Percentiles rank a stretch among this genome's conserved stretches.
These are phyloP conservation scores for Neurospora cerealis DNA, from an alignment of 495 filamentous ascomycete genomes.

Conservation along the genomic window DNA sequence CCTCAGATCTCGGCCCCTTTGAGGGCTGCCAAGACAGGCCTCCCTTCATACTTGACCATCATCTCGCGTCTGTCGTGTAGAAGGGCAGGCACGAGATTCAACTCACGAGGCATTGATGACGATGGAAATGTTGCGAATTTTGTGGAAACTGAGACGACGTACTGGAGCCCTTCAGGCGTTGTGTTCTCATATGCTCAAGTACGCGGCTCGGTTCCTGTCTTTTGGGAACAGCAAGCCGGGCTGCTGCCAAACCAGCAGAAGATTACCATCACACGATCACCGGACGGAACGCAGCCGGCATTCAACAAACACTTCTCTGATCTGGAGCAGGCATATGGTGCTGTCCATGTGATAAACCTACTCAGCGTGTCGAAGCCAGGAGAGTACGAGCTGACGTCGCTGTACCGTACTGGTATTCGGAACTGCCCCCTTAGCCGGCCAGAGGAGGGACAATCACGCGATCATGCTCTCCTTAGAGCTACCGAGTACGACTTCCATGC, in stretches of 20 bases:
- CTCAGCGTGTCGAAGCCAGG: constrained; percentile 77
- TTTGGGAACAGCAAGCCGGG: constrained; percentile 90
- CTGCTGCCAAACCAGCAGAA: constrained; percentile 91
- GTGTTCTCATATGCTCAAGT: constrained; percentile 92
- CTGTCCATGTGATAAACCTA: constrained; percentile 83
- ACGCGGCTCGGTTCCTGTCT: constrained; percentile 84
- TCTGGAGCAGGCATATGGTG: constrained; percentile 75
- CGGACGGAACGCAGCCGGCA: constrained; percentile 86
- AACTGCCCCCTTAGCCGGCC: constrained; percentile 54
- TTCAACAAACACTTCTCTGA: constrained; percentile 90
- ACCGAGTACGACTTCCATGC: constrained; percentile 95
- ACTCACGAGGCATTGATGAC: constrained; percentile 92
- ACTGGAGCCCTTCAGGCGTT: constrained; percentile 62
- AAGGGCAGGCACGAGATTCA: constrained; percentile 91
- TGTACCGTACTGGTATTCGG: constrained; percentile 67
- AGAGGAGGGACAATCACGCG: constrained; percentile 36
- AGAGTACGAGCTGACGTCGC: constrained; percentile 68
- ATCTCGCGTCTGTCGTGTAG: constrained; percentile 87
- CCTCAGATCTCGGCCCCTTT: constrained; percentile 47
- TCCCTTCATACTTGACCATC: constrained; percentile 74
- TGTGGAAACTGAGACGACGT: constrained; percentile 56
- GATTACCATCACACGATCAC: constrained; percentile 78
- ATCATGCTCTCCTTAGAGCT: constrained; percentile 58
- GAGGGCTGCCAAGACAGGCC: constrained; percentile 52
- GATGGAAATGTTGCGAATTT: constrained; percentile 95